Conservation (phyloP, 2,329 filamentous ascomycete genomes). For the Aureobasidium sp. region DNA sequence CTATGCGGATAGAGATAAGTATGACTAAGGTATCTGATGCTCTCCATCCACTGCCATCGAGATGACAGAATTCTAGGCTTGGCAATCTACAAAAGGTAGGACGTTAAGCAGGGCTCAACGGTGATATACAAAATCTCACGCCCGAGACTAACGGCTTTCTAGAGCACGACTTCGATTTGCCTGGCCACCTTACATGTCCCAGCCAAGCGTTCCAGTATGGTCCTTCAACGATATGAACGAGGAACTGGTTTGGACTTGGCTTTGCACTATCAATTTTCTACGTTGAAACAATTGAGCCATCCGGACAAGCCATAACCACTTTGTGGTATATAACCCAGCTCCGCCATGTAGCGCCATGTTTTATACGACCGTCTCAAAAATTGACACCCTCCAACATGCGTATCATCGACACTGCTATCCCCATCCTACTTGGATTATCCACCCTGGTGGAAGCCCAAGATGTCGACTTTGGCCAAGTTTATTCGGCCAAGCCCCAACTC, state of each 20-base stretch:
- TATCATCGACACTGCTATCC: background rate
- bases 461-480: conserved; percentile 8
- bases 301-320: background rate
- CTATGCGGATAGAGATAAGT: too few relatives aligned
- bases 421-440: conserved; percentile 1
- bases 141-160: background rate
- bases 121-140: conserved; percentile 1
- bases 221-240: background rate
- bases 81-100: background rate
- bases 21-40: too few relatives aligned
- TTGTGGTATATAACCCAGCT: background rate
- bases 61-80: background rate
- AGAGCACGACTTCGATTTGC: background rate
- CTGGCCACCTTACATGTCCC: background rate
- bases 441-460: conserved; percentile 7
- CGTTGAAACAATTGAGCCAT: background rate
- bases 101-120: background rate
- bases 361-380: background rate
- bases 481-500: conserved; percentile 5
- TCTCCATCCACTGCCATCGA: too few relatives aligned
- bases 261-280: background rate
- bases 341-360: background rate
- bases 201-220: background rate
- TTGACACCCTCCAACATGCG: background rate
- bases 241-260: background rate